Evolutionary conservation across 2,329 filamentous ascomycete species (phyloP).

Genomic region (Ceratocystis destructans): DNA sequence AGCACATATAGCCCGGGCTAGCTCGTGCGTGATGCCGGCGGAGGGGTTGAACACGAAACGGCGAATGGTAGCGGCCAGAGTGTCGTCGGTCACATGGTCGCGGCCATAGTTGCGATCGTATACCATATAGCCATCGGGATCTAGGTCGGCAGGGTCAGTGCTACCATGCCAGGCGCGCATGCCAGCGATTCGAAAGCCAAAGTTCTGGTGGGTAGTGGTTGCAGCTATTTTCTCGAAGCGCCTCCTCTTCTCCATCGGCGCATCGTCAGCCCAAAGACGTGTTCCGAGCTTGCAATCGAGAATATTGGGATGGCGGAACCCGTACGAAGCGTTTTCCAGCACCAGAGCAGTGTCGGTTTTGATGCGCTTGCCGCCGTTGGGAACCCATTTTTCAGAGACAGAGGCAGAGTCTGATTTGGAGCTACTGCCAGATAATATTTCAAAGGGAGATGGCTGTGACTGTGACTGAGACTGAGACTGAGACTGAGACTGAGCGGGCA

Average conservation of each 20-base stretch:
- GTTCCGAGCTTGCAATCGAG: conserved; percentile 85
- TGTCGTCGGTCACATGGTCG: conserved; percentile 37
- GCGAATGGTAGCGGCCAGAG: conserved; percentile 40
- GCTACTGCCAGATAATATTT: background rate
- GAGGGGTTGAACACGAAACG: conserved; percentile 44
- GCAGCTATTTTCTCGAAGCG: conserved; percentile 46
- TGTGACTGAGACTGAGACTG: background rate
- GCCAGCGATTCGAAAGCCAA: conserved; percentile 51
- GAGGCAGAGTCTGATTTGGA: conserved; percentile 2
- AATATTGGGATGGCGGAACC: conserved; percentile 75
- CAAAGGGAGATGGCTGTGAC: background rate
- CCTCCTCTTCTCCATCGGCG: conserved; percentile 42
- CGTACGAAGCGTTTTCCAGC: conserved; percentile 67
- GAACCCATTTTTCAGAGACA: conserved; percentile 30
- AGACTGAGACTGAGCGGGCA: background rate
- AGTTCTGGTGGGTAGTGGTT: conserved; percentile 45
- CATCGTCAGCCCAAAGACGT: conserved; percentile 70
- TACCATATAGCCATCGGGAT: conserved; percentile 42
- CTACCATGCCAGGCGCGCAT: conserved; percentile 51
- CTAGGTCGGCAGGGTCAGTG: conserved; percentile 36
- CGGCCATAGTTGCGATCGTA: conserved; percentile 53
- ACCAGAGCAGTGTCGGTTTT: conserved; percentile 69
- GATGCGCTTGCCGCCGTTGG: conserved; percentile 45
- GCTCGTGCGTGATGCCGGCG: conserved; percentile 45
- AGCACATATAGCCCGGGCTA: conserved; percentile 41